Evolutionary conservation across 805 yeast species (phyloP).

Genomic region (Ogataea trehalophila): DNA sequence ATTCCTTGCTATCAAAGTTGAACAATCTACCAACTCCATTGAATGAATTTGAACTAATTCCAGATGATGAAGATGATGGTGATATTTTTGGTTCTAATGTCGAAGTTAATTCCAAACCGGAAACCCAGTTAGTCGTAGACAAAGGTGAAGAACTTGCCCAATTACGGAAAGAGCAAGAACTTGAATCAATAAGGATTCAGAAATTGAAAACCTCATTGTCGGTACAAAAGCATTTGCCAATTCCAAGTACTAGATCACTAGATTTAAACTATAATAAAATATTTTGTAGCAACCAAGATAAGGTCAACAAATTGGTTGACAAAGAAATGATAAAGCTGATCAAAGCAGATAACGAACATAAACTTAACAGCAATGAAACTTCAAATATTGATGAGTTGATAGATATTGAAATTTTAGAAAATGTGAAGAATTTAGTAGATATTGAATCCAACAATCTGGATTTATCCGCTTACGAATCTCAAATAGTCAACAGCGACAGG

Average conservation of each 20-base stretch:
- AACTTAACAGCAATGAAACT: too few relatives aligned
- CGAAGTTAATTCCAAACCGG: slow-evolving; percentile 1
- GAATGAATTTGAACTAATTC: slow-evolving; percentile 41
- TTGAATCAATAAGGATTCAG: not conserved
- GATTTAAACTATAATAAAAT: too few relatives aligned
- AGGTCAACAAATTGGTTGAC: too few relatives aligned
- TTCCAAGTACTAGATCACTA: not conserved
- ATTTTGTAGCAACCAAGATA: too few relatives aligned
- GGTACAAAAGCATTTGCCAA: not conserved
- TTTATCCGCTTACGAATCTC: not conserved
- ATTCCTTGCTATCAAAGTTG: not conserved
- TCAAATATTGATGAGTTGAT: too few relatives aligned
- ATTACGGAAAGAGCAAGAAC: not conserved
- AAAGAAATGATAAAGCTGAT: too few relatives aligned
- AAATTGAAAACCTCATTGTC: not conserved
- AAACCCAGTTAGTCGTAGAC: slow-evolving; percentile 27
- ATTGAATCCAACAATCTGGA: not conserved
- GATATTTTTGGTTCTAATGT: slow-evolving; percentile 10
- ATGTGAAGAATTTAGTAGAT: not conserved
- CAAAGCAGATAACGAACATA: too few relatives aligned
- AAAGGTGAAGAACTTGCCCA: slow-evolving; percentile 16
- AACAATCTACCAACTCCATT: slow-evolving; percentile 16
- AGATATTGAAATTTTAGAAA: not conserved
- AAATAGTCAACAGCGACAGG: not conserved
- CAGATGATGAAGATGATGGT: slow-evolving; percentile 30